Percentiles rank a stretch among this genome's conserved stretches.
Conservation (phyloP, 257 asterid species). For the Prunella vulgaris region DNA sequence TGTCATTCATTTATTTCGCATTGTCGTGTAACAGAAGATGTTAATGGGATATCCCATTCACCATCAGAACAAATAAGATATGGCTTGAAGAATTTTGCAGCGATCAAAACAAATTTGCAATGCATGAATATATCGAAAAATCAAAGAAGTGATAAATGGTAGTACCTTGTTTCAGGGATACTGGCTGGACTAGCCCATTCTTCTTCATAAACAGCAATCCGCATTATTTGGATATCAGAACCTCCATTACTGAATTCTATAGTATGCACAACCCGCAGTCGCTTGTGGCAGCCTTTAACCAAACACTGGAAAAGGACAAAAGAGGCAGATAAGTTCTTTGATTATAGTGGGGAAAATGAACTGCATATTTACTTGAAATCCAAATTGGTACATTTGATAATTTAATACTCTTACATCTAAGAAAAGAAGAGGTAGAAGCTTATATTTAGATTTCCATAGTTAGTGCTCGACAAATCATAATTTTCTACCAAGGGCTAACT, state of each 20-base stretch:
- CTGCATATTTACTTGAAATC: background rate
- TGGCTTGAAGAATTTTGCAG: slow-evolving; percentile 2
- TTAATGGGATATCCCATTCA: too few relatives aligned
- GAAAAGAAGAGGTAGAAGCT: background rate
- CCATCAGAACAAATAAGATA: background rate
- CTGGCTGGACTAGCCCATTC: slow-evolving; percentile 87
- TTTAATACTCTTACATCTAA: background rate
- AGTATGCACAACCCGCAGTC: slow-evolving; percentile 91
- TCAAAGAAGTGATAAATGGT: slow-evolving; percentile 11
- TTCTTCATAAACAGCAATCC: slow-evolving; percentile 94
- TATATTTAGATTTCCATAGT: background rate
- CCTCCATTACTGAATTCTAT: slow-evolving; percentile 93
- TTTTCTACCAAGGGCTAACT: background rate
- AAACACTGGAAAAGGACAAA: slow-evolving; percentile 52
- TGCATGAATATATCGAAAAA: background rate
- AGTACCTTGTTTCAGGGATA: slow-evolving; percentile 76
- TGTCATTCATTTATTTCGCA: too few relatives aligned
- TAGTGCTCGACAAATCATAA: background rate
- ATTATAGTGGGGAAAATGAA: background rate
- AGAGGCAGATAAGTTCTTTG: background rate
- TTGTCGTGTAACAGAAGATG: too few relatives aligned
- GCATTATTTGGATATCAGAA: slow-evolving; percentile 84
- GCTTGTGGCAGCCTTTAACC: slow-evolving; percentile 97
- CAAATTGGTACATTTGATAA: background rate
- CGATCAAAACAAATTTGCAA: background rate